These are phyloP conservation scores for Ottelia alismoides DNA, from an alignment of 106 monocot genomes.

Conservation along the genomic window DNA sequence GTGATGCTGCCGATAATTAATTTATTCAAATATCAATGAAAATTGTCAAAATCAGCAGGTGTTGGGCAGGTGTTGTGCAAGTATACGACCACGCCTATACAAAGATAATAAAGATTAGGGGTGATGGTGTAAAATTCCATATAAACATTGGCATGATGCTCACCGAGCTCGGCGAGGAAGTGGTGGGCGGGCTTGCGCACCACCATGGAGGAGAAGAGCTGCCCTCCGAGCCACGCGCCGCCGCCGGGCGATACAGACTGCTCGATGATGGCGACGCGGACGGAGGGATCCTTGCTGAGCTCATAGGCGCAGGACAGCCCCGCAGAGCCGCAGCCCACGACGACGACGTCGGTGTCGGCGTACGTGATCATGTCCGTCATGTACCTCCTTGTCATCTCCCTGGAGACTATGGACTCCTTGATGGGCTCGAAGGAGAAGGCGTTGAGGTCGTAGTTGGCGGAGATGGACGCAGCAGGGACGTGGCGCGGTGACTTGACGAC, in stretches of 20 bases:
- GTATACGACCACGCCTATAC: too few species aligned
- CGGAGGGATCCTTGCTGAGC: constrained; percentile 70
- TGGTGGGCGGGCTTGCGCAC: constrained; percentile 92
- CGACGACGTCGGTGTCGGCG: constrained; percentile 91
- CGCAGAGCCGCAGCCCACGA: constrained; percentile 82
- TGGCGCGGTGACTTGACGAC: not conserved
- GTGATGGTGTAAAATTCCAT: too few species aligned
- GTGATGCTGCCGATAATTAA: too few species aligned
- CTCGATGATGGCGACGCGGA: constrained; percentile 73
- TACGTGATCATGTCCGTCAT: constrained; percentile 99
- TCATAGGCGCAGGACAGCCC: constrained; percentile 94
- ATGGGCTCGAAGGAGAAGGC: constrained; percentile 71
- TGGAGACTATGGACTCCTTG: constrained; percentile 84
- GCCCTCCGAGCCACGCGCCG: constrained; percentile 96
- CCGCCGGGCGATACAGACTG: constrained; percentile 97
- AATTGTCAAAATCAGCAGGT: too few species aligned
- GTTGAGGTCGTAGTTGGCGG: constrained; percentile 37
- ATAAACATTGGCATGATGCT: too few species aligned
- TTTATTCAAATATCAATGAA: too few species aligned
- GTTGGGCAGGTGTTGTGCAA: too few species aligned
- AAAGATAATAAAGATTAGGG: too few species aligned
- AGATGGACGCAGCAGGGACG: not conserved
- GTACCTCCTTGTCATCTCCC: constrained; percentile 92
- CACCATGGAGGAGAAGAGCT: constrained; percentile 98
- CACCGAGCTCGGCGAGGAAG: constrained; percentile 76